Evolutionary conservation across 2,329 filamentous ascomycete genomes (phyloP).

Genomic region (Talaromyces sp.): DNA sequence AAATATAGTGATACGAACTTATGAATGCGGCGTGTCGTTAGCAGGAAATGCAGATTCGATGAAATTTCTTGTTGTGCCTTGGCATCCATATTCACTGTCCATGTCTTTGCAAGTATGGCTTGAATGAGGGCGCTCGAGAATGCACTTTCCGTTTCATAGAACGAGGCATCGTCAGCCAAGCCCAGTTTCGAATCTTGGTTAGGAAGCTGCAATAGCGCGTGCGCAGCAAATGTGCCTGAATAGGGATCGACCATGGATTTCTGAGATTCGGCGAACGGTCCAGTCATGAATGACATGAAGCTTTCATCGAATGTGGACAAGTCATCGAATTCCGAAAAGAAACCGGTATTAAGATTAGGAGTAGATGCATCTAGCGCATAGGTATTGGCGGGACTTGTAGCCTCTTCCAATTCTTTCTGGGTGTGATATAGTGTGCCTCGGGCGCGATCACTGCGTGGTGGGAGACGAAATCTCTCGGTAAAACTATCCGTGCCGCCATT

Average conservation of each 20-base stretch:
- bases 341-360: conserved; percentile 23
- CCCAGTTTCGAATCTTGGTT: conserved; percentile 22
- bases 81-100: conserved; percentile 36
- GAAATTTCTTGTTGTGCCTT: conserved; percentile 41
- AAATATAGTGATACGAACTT: conserved; percentile 45
- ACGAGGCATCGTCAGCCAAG: conserved; percentile 22
- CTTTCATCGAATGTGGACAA: conserved; percentile 34
- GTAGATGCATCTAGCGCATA: conserved; percentile 20
- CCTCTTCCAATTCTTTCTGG: conserved; percentile 26
- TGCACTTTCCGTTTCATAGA: conserved; percentile 36
- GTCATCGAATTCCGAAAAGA: conserved; percentile 22
- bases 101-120: conserved; percentile 38
- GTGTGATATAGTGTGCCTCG: conserved; percentile 38
- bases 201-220: conserved; percentile 19
- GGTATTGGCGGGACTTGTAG: conserved; percentile 20
- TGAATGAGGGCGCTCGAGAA: conserved; percentile 41
- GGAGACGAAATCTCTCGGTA: conserved; percentile 44
- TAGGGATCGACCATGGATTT: conserved; percentile 26
- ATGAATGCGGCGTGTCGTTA: conserved; percentile 40
- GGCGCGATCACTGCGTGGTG: conserved; percentile 37
- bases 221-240: conserved; percentile 21
- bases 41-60: conserved; percentile 37
- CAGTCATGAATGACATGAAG: conserved; percentile 38
- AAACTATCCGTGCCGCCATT: conserved; percentile 47
- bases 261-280: conserved; percentile 31